Conservation (phyloP, 495 filamentous ascomycete genomes). For the Baudoinia panamericana region DNA sequence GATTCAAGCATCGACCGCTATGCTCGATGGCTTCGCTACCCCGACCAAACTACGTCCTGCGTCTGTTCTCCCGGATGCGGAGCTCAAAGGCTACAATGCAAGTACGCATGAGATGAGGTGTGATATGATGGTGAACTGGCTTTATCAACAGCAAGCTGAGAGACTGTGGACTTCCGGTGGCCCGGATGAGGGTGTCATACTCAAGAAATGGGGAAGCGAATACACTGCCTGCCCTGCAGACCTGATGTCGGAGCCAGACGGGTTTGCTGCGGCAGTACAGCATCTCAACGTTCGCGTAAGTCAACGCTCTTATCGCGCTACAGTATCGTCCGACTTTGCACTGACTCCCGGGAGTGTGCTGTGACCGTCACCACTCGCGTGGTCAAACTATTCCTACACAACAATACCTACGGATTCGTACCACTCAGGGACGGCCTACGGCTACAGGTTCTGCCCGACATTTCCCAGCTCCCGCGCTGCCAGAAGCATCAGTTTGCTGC, state of each 20-base stretch:
- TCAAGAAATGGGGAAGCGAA: constrained; percentile 41
- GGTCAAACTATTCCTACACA: constrained; percentile 40
- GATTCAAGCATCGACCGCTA: background rate
- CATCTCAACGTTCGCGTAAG: constrained; percentile 43
- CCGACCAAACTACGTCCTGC: constrained; percentile 11
- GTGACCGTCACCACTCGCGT: constrained; percentile 46
- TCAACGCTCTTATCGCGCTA: too few relatives aligned
- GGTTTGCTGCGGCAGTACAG: constrained; percentile 38
- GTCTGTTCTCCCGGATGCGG: constrained; percentile 35
- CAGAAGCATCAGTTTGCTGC: constrained; percentile 54
- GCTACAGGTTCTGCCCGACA: constrained; percentile 44
- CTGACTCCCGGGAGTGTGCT: constrained; percentile 31
- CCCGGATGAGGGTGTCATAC: constrained; percentile 44
- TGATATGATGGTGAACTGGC: constrained; percentile 47
- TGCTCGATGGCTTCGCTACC: constrained; percentile 2
- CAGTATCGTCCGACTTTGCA: background rate
- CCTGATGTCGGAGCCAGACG: constrained; percentile 34
- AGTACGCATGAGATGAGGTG: constrained; percentile 39
- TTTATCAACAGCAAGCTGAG: constrained; percentile 45
- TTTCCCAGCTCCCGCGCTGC: constrained; percentile 40
- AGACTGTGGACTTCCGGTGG: constrained; percentile 41
- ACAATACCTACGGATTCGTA: constrained; percentile 35
- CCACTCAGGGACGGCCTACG: constrained; percentile 43
- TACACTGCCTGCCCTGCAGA: constrained; percentile 45
- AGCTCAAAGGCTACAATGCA: constrained; percentile 31